Percentiles rank a stretch among this genome's conserved stretches.
Conservation (phyloP, 2,329 filamentous ascomycete species). For the Penicillium janthinellum region DNA sequence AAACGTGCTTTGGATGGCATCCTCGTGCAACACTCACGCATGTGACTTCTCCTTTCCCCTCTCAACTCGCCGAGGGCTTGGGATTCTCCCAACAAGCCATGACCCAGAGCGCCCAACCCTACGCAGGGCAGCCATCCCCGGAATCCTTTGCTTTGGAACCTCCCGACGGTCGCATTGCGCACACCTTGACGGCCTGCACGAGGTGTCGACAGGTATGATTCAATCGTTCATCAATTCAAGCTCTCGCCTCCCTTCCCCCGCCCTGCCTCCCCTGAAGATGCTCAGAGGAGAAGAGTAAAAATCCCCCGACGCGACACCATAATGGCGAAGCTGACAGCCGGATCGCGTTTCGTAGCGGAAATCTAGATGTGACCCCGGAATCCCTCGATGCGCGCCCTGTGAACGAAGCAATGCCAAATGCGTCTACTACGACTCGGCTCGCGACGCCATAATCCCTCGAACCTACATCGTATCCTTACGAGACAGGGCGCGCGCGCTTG, state of each 20-base stretch:
- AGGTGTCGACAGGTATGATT: constrained; percentile 52
- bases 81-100: constrained; percentile 19
- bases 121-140: constrained; percentile 24
- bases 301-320: background rate
- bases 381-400: constrained; percentile 89
- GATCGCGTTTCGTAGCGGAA: constrained; percentile 66
- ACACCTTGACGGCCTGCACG: constrained; percentile 54
- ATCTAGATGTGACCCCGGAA: constrained; percentile 89
- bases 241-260: background rate
- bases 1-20: constrained; percentile 13
- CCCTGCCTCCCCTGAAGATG: background rate
- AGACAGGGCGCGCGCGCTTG: constrained; percentile 78
- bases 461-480: constrained; percentile 92
- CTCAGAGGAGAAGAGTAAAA: background rate
- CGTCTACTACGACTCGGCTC: constrained; percentile 92
- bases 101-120: constrained; percentile 26
- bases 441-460: constrained; percentile 81
- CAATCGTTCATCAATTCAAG: background rate
- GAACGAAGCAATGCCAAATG: constrained; percentile 88
- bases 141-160: constrained; percentile 29
- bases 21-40: constrained; percentile 13
- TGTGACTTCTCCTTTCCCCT: constrained; percentile 20
- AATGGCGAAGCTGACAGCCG: constrained; percentile 13
- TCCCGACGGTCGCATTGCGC: constrained; percentile 45
- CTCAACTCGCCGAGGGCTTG: constrained; percentile 6